Evolutionary conservation across 1,284 basidiomycete genomes (phyloP).

Genomic region (Coniferiporia sulphurascens): DNA sequence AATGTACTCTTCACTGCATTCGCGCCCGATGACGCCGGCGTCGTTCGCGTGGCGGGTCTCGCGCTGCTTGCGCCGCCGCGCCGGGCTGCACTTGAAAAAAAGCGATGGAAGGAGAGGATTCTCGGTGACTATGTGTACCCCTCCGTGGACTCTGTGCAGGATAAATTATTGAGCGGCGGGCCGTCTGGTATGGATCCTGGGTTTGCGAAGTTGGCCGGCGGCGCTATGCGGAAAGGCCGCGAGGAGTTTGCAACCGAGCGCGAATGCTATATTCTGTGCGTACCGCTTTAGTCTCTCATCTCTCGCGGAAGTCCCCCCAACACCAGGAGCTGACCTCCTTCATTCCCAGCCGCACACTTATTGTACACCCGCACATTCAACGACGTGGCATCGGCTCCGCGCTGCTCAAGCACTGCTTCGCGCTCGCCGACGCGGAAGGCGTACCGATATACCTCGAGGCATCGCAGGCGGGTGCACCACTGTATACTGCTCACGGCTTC

Average conservation of each 20-base stretch:
- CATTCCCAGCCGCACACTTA: background rate
- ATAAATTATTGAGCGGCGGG: background rate
- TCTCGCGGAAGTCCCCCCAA: background rate
- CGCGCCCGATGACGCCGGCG: constrained; percentile 1
- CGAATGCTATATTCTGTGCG: constrained; percentile 10
- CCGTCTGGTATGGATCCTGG: background rate
- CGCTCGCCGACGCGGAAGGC: background rate
- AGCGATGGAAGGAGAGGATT: constrained; percentile 2
- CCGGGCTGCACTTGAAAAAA: background rate
- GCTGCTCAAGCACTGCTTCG: constrained; percentile 1
- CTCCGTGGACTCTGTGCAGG: constrained; percentile 1
- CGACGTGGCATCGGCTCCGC: constrained; percentile 10
- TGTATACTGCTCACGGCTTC: constrained; percentile 8
- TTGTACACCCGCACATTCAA: constrained; percentile 9
- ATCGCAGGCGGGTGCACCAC: background rate
- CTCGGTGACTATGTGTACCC: constrained; percentile 13
- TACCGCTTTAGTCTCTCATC: background rate
- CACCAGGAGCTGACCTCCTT: background rate
- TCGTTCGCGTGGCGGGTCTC: background rate
- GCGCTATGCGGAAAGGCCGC: background rate
- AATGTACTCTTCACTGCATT: constrained; percentile 3
- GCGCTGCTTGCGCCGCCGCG: background rate
- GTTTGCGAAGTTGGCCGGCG: background rate
- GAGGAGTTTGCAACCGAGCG: background rate
- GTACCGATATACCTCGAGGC: constrained; percentile 7